These are phyloP conservation scores for Trichoderma breve DNA, from an alignment of 2,329 filamentous ascomycete species.

Conservation along the genomic window DNA sequence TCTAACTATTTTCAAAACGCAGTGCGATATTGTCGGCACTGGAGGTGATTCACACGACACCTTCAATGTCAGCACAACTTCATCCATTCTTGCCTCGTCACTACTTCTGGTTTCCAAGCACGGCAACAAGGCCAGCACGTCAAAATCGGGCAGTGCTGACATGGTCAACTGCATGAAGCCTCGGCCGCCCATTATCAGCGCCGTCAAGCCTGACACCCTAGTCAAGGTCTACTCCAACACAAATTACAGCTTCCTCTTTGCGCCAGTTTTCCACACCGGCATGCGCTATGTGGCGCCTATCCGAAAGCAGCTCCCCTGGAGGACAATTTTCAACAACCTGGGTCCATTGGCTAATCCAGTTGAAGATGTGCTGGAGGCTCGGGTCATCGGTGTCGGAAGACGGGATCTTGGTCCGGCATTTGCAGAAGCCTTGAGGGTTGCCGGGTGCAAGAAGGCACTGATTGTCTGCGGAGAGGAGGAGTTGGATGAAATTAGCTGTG, in stretches of 20 bases:
- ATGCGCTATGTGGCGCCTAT: slow-evolving; percentile 88
- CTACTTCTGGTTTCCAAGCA: slow-evolving; percentile 88
- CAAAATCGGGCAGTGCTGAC: slow-evolving; percentile 92
- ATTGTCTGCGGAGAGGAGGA: slow-evolving; percentile 93
- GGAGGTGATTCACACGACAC: slow-evolving; percentile 96
- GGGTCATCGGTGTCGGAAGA: slow-evolving; percentile 89
- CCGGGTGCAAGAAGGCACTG: slow-evolving; percentile 77
- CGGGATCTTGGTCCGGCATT: slow-evolving; percentile 85
- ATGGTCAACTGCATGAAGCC: slow-evolving; percentile 75
- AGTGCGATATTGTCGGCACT: slow-evolving; percentile 94
- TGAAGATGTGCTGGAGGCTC: slow-evolving; percentile 78
- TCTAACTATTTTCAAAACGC: background rate
- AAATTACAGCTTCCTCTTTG: slow-evolving; percentile 95
- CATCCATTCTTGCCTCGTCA: slow-evolving; percentile 86
- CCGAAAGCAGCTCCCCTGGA: slow-evolving; percentile 83
- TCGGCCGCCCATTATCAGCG: slow-evolving; percentile 68
- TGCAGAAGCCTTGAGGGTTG: slow-evolving; percentile 74
- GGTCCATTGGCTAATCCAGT: slow-evolving; percentile 90
- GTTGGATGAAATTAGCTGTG: slow-evolving; percentile 92
- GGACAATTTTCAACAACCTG: slow-evolving; percentile 96
- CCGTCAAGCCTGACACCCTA: slow-evolving; percentile 70
- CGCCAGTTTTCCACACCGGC: slow-evolving; percentile 92
- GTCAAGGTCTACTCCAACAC: slow-evolving; percentile 69
- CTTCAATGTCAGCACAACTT: slow-evolving; percentile 96
- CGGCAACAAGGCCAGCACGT: slow-evolving; percentile 92